Base-by-base conservation (phyloP, 2,329 filamentous ascomycete genomes). In the Ophiostoma perfectum region DNA sequence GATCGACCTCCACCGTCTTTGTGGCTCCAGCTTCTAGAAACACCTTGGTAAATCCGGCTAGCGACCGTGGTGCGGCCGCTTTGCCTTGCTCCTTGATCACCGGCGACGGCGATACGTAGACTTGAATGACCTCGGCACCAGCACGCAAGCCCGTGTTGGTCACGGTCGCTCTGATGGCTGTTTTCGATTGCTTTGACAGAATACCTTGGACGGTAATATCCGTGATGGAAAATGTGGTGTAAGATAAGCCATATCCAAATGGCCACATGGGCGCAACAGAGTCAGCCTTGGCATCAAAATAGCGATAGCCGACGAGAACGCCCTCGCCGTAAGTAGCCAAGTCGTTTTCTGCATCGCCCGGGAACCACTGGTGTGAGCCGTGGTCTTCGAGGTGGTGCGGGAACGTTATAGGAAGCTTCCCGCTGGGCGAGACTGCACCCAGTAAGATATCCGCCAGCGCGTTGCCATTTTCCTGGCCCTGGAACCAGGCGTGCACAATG, bases 381-480 rank as follows among this genome's bases (percentile, higher is more conserved):
- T 90, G 91, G 74, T 91, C 87, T 73, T 88, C 82, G 1, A 87
- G 74, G 2, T 80, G 79, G 45, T 79, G 80, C 0, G 90, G 90
- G 77, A 90, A 92, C 0, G 82, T 86, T 6, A 90, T 78, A 0
- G 87, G 86, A 1, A 90, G 78, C 75, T 90, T 90, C 2, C 85
- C 89, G 67, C 82, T 88, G 0, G 91, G 91, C 75, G 90, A 93
- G 64, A 86, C 83, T 70, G 88, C 84, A 64, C 90, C 91, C 71
- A 91, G 90, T 18, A 94, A 81, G 1, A 94, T 83, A 72, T 94
- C 91, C 0, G 90, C 90, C 70, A 96, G 89, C 11, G 88, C 88
- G 74, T 93, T 92, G 5, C 91, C 92, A 5, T 89, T 90, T 79
- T 95, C 91, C 74, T 95, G 92, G n/a, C 92, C 91, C 70, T 91